phyloP scores from a whole-genome alignment of 169 alveolate genomes.

The Babesia bovis region DNA sequence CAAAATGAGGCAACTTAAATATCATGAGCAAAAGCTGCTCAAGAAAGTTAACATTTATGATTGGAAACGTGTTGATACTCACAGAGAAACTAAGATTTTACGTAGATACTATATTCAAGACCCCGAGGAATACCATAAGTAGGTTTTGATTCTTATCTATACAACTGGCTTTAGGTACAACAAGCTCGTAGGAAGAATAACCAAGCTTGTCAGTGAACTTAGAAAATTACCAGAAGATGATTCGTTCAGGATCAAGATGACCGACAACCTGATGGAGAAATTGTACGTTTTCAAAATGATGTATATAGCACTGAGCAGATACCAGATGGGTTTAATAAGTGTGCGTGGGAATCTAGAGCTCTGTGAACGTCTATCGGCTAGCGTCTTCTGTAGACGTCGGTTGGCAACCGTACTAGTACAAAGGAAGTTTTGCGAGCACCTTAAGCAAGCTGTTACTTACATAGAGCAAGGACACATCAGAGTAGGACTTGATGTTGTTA shows the following conservation, averaged over 20 bases:
- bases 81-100: conserved; percentile 90
- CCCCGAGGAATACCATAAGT: conserved; percentile 94
- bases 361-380: conserved; percentile 90
- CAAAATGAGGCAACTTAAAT: conserved; percentile 94
- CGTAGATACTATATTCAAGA: conserved; percentile 93
- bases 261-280: conserved; percentile 90
- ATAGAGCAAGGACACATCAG: conserved; percentile 95
- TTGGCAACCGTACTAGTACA: conserved; percentile 92
- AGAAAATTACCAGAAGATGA: conserved; percentile 91
- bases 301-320: conserved; percentile 34
- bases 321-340: conserved; percentile 92
- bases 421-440: conserved; percentile 90
- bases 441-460: conserved; percentile 91
- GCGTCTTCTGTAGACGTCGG: conserved; percentile 96
- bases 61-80: conserved; percentile 91
- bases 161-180: conserved; percentile 82
- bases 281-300: conserved; percentile 69
- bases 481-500: conserved; percentile 93
- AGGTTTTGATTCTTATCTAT: not conserved
- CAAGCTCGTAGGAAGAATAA: conserved; percentile 91
- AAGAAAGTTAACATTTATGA: conserved; percentile 94
- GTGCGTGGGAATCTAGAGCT: conserved; percentile 85
- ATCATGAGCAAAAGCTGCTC: conserved; percentile 95
- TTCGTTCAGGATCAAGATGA: conserved; percentile 89
- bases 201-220: conserved; percentile 88